Base-by-base conservation (phyloP, 2,329 filamentous ascomycete genomes). In the Fusarium avenaceum region DNA sequence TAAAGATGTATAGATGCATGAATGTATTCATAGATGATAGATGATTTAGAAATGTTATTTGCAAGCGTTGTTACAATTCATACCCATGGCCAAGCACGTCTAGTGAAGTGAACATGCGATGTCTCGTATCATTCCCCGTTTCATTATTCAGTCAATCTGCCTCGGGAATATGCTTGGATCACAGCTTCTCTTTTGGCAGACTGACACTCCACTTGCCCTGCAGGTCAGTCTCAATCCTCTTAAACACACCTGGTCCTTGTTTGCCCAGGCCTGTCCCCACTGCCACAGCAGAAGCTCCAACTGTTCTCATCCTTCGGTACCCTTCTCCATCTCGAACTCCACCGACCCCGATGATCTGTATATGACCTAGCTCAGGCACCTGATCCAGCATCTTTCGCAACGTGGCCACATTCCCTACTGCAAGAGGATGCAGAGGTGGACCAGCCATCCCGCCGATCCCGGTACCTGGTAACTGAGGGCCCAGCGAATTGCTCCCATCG, bases 371-470 rank as follows among this genome's bases (percentile, higher is more conserved):
- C 38, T 70, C 69, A 0, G 80, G 72, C 15, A 82, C 72, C 33
- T 79, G 76, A 67, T 90, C 86, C 17, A 94, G 76, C 78, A 91
- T 75, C 20, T 75, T 77, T 20, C 89, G 79, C n/a, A 95, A 83
- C 1, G 86, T 89, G n/a, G 82, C 82, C 32, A 94, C 92, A 71
- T 94, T 95, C 0, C 92, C 92, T 30, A 95, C 77, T 0, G 91
- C 89, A 1, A 95, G 79, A 0, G 91, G 89, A 77, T 94, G 92
- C 43, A 95, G 78, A 19, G 90, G 85, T 13, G 90, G 84, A 0
- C 92, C 92, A 0, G 90, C 92, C 79, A 94, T 82, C 0, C 92
- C 92, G 1, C 92, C 92, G 4, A 92, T 82, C 0, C 90, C 90
- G 0, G 76, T 79, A 4, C 81, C 83, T 0, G 85, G 86, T 3